Conservation (phyloP, 225 moss, liverwort and hornwort species). For the Polytrichum formosum region DNA sequence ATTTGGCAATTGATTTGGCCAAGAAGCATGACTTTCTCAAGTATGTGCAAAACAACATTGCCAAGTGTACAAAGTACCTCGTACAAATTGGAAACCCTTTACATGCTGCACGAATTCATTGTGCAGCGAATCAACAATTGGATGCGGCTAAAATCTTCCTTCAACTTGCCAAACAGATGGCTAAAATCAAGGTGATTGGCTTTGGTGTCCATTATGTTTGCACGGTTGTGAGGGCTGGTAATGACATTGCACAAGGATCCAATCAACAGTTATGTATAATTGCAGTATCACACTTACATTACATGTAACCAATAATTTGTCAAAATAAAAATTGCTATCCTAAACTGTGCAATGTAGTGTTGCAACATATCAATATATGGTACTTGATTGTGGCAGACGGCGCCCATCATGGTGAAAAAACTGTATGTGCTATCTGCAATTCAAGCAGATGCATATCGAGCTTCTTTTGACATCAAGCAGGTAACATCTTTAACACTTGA, state of each 20-base stretch:
- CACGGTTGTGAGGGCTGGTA: too few species aligned
- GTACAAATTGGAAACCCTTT: constrained; percentile 65
- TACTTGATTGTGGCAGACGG: constrained; percentile 36
- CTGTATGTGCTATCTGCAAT: constrained; percentile 75
- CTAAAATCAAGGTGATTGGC: constrained; percentile 42
- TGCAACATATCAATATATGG: too few species aligned
- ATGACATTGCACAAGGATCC: too few species aligned
- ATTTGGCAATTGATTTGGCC: constrained; percentile 58
- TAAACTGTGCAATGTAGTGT: too few species aligned
- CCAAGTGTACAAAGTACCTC: constrained; percentile 44
- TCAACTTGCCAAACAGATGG: constrained; percentile 63
- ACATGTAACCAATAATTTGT: too few species aligned
- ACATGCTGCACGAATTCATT: constrained; percentile 69
- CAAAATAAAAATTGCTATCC: too few species aligned
- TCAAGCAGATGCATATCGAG: constrained; percentile 62
- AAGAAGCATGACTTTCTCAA: constrained; percentile 25
- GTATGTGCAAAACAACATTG: constrained; percentile 32
- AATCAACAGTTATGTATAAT: too few species aligned
- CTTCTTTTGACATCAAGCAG: constrained; percentile 32
- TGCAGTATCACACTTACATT: too few species aligned
- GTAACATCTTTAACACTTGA: too few species aligned
- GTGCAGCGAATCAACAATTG: constrained; percentile 58
- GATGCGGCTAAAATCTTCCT: constrained; percentile 61
- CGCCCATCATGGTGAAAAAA: constrained; percentile 71
- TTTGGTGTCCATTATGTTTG: too few species aligned